Conservation (phyloP, 1,139 yeast species). For the Pichia sp. region DNA sequence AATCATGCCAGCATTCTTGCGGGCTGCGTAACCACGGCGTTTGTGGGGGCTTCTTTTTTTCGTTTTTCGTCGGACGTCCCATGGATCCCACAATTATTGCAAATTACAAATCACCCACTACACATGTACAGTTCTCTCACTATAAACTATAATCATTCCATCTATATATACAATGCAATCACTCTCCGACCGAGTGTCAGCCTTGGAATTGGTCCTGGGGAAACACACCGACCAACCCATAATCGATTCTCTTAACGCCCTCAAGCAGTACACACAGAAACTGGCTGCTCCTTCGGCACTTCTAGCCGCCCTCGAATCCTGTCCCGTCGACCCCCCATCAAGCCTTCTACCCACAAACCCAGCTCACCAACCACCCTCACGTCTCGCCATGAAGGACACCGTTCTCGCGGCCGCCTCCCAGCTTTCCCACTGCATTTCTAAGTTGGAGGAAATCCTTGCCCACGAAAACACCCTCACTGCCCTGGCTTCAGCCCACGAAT, state of each 20-base stretch:
- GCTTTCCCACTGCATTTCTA: neutral
- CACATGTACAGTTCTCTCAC: too few species aligned
- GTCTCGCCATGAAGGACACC: neutral
- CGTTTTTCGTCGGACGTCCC: neutral
- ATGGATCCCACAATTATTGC: neutral
- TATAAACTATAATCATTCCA: neutral
- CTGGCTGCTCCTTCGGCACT: neutral
- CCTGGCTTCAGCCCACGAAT: neutral
- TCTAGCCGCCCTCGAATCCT: neutral
- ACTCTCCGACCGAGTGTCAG: neutral
- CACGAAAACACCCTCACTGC: neutral
- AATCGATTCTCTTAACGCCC: neutral
- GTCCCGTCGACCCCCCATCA: neutral
- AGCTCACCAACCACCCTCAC: too few species aligned
- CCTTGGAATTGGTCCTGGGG: neutral
- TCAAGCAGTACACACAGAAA: neutral
- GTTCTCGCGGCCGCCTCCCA: neutral
- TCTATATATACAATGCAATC: neutral
- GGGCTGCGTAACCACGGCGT: neutral
- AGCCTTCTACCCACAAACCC: neutral
- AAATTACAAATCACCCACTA: too few species aligned
- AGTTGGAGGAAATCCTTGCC: neutral
- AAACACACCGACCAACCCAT: neutral
- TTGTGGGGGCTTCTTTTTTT: too few species aligned
- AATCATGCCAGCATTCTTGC: neutral